These are phyloP conservation scores for Cordyceps farinosa DNA, from an alignment of 2,329 filamentous ascomycete species.

Conservation along the genomic window DNA sequence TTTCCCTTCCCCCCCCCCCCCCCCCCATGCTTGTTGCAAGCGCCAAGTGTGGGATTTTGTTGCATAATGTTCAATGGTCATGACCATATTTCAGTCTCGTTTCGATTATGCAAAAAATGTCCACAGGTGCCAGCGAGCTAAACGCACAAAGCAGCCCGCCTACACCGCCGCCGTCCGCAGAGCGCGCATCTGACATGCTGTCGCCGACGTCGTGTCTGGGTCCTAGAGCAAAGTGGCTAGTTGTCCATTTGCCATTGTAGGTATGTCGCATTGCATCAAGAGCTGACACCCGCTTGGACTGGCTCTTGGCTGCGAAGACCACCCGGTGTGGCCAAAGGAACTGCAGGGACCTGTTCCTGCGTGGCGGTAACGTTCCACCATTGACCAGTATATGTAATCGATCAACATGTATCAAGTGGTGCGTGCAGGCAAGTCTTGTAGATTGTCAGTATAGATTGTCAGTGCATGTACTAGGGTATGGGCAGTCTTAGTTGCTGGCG, in stretches of 20 bases:
- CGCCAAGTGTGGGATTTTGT: neutral
- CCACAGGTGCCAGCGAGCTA: neutral
- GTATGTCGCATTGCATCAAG: neutral
- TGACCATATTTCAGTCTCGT: slow-evolving; percentile 14
- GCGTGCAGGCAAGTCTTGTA: neutral
- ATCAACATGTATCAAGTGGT: neutral
- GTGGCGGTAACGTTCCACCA: neutral
- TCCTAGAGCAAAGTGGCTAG: neutral
- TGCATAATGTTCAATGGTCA: slow-evolving; percentile 10
- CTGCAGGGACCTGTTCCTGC: neutral
- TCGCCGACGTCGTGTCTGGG: neutral
- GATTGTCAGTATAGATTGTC: neutral
- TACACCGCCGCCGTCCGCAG: neutral
- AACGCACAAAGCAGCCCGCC: neutral
- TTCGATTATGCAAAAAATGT: slow-evolving; percentile 9
- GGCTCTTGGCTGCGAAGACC: neutral
- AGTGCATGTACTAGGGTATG: neutral
- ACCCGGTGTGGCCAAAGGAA: neutral
- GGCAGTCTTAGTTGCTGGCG: neutral
- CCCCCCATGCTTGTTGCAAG: neutral
- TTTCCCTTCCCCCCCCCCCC: no score
- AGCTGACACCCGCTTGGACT: neutral
- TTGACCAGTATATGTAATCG: neutral
- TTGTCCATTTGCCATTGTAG: neutral
- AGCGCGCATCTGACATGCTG: neutral